Percentiles rank a stretch among this genome's conserved stretches.
Conservation (phyloP, 371 early-diverging fungal species). For the Mortierella polycephala region DNA sequence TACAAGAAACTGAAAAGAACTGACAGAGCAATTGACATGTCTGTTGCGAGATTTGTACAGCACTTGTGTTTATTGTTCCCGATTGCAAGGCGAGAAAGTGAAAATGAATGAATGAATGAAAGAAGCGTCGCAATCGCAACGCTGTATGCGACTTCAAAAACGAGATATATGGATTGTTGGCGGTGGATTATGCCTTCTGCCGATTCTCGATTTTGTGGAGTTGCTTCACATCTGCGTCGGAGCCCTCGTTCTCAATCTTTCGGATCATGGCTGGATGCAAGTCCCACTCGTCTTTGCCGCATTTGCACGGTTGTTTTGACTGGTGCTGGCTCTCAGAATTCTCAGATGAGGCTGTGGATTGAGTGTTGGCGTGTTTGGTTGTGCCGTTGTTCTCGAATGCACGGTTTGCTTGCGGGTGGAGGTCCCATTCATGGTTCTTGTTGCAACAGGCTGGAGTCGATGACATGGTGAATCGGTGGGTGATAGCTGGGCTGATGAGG, state of each 20-base stretch:
- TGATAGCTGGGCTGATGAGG: background rate
- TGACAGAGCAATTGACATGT: too few species aligned
- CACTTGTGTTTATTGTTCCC: too few species aligned
- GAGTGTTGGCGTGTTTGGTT: background rate
- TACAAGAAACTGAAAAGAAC: too few species aligned
- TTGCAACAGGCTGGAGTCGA: background rate
- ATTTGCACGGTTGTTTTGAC: slow-evolving; percentile 1
- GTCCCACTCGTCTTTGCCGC: slow-evolving; percentile 40
- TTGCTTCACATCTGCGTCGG: slow-evolving; percentile 9
- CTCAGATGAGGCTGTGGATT: background rate
- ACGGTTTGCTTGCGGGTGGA: slow-evolving; percentile 12
- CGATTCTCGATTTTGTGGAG: slow-evolving; percentile 32
- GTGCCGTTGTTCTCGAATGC: slow-evolving; percentile 2
- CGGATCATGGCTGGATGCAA: slow-evolving; percentile 33
- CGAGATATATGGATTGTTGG: too few species aligned
- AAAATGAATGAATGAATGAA: too few species aligned
- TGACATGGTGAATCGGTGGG: background rate
- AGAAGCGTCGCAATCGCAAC: too few species aligned
- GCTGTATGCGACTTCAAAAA: too few species aligned
- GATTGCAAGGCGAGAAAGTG: too few species aligned
- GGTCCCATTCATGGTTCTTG: slow-evolving; percentile 10
- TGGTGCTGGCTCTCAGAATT: background rate
- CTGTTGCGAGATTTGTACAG: too few species aligned
- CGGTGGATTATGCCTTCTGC: background rate
- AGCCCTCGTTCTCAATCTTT: slow-evolving; percentile 39